phyloP scores from a whole-genome alignment of 73 alveolate genomes.

The Tetrahymena thermophila region DNA sequence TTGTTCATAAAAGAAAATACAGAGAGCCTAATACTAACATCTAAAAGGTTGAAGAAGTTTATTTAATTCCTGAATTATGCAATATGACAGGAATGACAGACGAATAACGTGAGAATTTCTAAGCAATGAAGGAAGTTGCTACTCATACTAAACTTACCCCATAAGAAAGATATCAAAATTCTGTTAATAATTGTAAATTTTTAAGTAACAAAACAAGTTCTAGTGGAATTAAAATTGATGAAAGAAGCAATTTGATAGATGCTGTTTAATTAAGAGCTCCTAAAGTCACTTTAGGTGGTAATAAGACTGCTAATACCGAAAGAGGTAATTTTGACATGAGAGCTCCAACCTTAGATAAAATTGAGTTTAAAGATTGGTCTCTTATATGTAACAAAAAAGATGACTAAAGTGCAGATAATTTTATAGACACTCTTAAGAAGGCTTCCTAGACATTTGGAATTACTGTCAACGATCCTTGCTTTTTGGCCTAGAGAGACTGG shows the following conservation, averaged over 20 bases:
- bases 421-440: too few species aligned
- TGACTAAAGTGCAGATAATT: background rate
- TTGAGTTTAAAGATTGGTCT: background rate
- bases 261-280: constrained; percentile 11
- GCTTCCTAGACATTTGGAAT: background rate
- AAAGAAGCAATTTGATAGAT: constrained; percentile 28
- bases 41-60: constrained; percentile 36
- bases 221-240: constrained; percentile 47
- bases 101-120: constrained; percentile 70
- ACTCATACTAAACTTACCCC: constrained; percentile 54
- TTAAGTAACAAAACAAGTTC: constrained; percentile 23
- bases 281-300: background rate
- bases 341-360: background rate
- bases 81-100: constrained; percentile 86
- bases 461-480: background rate
- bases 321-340: constrained; percentile 1
- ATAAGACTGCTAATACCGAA: background rate
- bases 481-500: background rate
- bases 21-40: constrained; percentile 28
- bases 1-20: constrained; percentile 36
- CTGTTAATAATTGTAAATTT: constrained; percentile 15
- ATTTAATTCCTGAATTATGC: constrained; percentile 83
- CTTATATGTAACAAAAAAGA: background rate
- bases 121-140: constrained; percentile 75
- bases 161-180: constrained; percentile 49